phyloP scores from a whole-genome alignment of 352 stramenopile genomes.

The Chrysophaeum taylorii region DNA sequence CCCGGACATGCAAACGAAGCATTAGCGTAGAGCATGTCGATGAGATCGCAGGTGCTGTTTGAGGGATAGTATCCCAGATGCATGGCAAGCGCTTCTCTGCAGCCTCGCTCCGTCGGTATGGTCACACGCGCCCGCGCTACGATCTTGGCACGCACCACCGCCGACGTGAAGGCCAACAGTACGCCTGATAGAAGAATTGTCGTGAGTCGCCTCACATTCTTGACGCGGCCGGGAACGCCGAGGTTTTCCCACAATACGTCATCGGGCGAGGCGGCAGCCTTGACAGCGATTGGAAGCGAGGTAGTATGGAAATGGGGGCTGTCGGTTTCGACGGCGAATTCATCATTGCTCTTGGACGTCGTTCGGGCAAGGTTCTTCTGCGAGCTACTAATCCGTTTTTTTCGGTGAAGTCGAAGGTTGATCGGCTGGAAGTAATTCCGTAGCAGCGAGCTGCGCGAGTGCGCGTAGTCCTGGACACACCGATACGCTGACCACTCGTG shows the following conservation, averaged over 20 bases:
- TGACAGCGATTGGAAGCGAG: conserved; percentile 40
- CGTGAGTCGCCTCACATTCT: neutral
- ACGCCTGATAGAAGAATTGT: conserved; percentile 3
- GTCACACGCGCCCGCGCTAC: neutral
- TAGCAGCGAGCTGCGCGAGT: conserved; percentile 1
- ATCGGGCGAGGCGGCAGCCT: conserved; percentile 53
- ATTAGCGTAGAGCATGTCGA: neutral
- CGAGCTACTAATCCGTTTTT: neutral
- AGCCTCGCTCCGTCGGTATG: neutral
- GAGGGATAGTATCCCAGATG: neutral
- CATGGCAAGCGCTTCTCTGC: neutral
- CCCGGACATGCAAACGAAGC: no score
- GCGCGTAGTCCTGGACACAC: conserved; percentile 60
- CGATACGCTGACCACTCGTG: conserved; percentile 59
- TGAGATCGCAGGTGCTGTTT: neutral
- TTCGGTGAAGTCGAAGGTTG: conserved; percentile 3
- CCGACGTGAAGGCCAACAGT: neutral
- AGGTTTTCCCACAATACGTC: conserved; percentile 75
- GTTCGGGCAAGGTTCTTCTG: neutral
- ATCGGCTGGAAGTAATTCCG: neutral
- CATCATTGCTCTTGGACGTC: neutral
- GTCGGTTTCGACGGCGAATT: neutral
- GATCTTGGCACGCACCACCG: neutral
- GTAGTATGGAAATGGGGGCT: neutral
- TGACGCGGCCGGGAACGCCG: conserved; percentile 46